phyloP scores from a whole-genome alignment of 164 flowering plant genomes.

The Magnolia changhungtana region DNA sequence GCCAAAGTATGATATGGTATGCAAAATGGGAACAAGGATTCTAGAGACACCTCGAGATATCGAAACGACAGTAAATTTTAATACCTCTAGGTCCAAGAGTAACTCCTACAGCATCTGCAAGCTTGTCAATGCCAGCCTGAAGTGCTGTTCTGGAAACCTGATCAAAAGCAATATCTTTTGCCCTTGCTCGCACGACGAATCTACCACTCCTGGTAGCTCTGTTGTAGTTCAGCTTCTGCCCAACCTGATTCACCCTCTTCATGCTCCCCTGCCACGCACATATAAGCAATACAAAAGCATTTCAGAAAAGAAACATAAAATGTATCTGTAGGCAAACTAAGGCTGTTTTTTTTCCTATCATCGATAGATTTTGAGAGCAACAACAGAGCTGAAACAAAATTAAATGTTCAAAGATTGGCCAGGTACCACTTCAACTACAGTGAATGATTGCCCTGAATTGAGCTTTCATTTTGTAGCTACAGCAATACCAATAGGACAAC shows the following conservation, averaged over 20 bases:
- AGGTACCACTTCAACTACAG: background rate
- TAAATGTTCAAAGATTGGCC: background rate
- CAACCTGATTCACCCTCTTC: slow-evolving; percentile 37
- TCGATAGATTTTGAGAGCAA: too few relatives aligned
- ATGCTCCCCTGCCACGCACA: slow-evolving; percentile 38
- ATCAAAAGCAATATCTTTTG: slow-evolving; percentile 90
- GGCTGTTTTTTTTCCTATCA: too few relatives aligned
- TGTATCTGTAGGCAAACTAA: background rate
- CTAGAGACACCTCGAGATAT: background rate
- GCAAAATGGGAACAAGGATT: too few relatives aligned
- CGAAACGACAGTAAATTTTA: background rate
- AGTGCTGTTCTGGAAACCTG: slow-evolving; percentile 74
- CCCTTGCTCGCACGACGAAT: slow-evolving; percentile 60
- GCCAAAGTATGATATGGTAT: too few relatives aligned
- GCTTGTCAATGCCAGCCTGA: slow-evolving; percentile 93
- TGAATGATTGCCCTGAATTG: background rate
- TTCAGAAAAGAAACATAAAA: slow-evolving; percentile 1
- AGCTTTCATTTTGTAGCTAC: too few relatives aligned
- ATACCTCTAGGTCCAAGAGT: slow-evolving; percentile 98
- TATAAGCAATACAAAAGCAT: background rate
- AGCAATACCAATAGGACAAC: background rate
- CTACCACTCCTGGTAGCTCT: slow-evolving; percentile 26
- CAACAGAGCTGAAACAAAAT: background rate
- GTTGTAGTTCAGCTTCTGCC: slow-evolving; percentile 41
- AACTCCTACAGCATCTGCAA: slow-evolving; percentile 92